Conservation (phyloP, 2,329 filamentous ascomycete species). For the Penicillium sp. region DNA sequence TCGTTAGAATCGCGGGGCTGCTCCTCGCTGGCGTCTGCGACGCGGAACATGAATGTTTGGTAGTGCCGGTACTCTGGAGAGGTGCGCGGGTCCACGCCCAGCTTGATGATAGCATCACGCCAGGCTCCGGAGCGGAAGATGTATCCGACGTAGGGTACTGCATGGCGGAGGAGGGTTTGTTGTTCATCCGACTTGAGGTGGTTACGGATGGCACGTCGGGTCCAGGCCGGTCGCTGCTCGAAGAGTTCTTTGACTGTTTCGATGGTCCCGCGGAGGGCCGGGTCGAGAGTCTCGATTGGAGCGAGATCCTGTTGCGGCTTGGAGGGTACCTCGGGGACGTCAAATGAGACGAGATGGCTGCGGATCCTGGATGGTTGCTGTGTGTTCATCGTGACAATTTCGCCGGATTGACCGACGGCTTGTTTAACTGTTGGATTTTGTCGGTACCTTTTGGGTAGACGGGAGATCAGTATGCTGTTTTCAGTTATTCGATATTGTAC, state of each 20-base stretch:
- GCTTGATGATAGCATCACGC: slow-evolving; percentile 78
- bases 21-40: slow-evolving; percentile 32
- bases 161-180: slow-evolving; percentile 60
- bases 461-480: slow-evolving; percentile 15
- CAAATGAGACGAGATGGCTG: slow-evolving; percentile 56
- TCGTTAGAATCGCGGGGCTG: too few species aligned
- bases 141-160: slow-evolving; percentile 79
- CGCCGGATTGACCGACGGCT: slow-evolving; percentile 51
- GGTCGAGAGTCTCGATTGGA: slow-evolving; percentile 47
- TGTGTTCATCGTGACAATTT: slow-evolving; percentile 56
- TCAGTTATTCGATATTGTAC: slow-evolving; percentile 10
- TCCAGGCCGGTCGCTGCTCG: slow-evolving; percentile 74
- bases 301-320: slow-evolving; percentile 55
- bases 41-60: slow-evolving; percentile 83
- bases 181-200: slow-evolving; percentile 52
- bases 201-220: slow-evolving; percentile 74
- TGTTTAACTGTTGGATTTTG: slow-evolving; percentile 77
- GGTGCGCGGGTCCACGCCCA: slow-evolving; percentile 77
- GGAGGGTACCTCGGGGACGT: slow-evolving; percentile 58
- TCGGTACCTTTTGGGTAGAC: slow-evolving; percentile 58
- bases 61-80: slow-evolving; percentile 74
- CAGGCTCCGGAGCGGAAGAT: slow-evolving; percentile 90
- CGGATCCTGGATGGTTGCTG: slow-evolving; percentile 55
- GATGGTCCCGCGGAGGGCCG: slow-evolving; percentile 60
- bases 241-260: slow-evolving; percentile 61